phyloP scores from a whole-genome alignment of 306 rosid species.

The Trifolium repens region DNA sequence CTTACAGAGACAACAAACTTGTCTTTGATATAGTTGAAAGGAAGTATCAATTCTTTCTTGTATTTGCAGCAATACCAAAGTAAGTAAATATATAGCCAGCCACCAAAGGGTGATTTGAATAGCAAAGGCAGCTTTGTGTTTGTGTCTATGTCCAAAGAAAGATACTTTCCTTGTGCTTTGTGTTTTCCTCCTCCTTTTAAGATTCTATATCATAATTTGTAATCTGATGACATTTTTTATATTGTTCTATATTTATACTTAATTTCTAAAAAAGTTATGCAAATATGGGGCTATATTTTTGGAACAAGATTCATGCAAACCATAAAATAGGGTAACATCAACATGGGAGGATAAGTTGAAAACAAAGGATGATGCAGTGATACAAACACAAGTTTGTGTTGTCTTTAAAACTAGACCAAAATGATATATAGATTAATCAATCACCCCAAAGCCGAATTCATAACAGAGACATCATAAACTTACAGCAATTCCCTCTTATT shows the following conservation, averaged over 20 bases:
- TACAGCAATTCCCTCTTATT: background rate
- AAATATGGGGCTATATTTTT: background rate
- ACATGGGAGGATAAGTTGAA: constrained; percentile 21
- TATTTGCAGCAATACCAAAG: constrained; percentile 53
- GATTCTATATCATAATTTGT: constrained; percentile 16
- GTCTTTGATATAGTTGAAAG: constrained; percentile 9
- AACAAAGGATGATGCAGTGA: constrained; percentile 16
- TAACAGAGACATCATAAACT: no score
- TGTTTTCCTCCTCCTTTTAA: constrained; percentile 43
- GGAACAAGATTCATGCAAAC: constrained; percentile 35
- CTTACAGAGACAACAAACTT: accelerated
- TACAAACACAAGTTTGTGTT: constrained; percentile 10
- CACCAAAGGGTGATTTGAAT: constrained; percentile 37
- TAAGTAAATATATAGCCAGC: constrained; percentile 1
- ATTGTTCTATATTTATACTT: background rate
- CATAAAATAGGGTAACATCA: constrained; percentile 24
- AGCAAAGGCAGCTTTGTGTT: constrained; percentile 42
- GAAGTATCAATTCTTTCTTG: constrained; percentile 66
- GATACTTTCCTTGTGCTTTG: constrained; percentile 54
- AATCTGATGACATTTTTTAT: background rate
- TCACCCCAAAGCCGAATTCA: no score
- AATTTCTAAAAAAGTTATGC: constrained; percentile 18
- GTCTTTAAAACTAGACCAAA: background rate
- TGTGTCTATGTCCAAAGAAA: constrained; percentile 28
- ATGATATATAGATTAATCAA: background rate